Conservation (phyloP, 2,329 filamentous ascomycete species). For the Penicillium sp. region DNA sequence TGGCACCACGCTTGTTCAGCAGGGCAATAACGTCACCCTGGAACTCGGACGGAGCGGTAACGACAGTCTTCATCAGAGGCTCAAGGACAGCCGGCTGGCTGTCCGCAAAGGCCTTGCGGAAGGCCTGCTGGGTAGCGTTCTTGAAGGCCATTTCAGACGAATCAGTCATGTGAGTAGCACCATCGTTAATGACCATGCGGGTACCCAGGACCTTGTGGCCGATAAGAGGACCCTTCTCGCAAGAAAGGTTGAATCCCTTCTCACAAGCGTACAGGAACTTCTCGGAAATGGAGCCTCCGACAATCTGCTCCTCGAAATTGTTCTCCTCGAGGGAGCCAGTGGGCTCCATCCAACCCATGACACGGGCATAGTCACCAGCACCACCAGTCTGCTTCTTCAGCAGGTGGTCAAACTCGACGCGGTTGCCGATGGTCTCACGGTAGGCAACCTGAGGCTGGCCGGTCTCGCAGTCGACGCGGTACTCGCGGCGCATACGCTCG, state of each 20-base stretch:
- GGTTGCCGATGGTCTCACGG: slow-evolving; percentile 84
- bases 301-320: slow-evolving; percentile 82
- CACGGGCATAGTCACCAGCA: slow-evolving; percentile 92
- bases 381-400: slow-evolving; percentile 96
- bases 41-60: slow-evolving; percentile 95
- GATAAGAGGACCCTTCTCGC: slow-evolving; percentile 84
- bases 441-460: slow-evolving; percentile 97
- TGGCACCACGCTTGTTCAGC: slow-evolving; percentile 94
- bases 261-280: slow-evolving; percentile 94
- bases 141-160: slow-evolving; percentile 97
- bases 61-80: slow-evolving; percentile 96
- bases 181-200: slow-evolving; percentile 91
- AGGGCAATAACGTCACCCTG: slow-evolving; percentile 94
- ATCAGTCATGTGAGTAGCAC: slow-evolving; percentile 96
- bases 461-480: slow-evolving; percentile 94
- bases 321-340: slow-evolving; percentile 72
- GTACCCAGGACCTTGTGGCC: slow-evolving; percentile 91
- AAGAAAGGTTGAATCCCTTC: slow-evolving; percentile 87
- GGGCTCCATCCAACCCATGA: slow-evolving; percentile 90
- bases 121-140: slow-evolving; percentile 91
- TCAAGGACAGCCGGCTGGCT: slow-evolving; percentile 85
- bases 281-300: slow-evolving; percentile 89
- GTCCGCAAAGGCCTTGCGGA: slow-evolving; percentile 87
- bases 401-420: slow-evolving; percentile 85
- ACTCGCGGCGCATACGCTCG: slow-evolving; percentile 94